Evolutionary conservation across 257 asterid genomes (phyloP).

Genomic region (Craterostigma plantagineum): DNA sequence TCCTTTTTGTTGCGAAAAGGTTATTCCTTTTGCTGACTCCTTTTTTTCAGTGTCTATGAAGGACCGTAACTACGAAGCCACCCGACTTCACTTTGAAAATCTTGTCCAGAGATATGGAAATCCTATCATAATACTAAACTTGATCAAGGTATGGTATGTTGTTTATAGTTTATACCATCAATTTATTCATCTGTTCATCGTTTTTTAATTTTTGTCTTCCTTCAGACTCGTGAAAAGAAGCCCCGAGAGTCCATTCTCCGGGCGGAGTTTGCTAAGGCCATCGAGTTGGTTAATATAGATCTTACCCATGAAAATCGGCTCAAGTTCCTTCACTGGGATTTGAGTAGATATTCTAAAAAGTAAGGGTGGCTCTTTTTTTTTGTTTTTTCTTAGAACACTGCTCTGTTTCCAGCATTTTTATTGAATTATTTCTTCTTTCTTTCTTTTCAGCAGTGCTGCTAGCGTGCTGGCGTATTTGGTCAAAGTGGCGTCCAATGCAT

Average conservation of each 20-base stretch:
- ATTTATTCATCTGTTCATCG: not conserved
- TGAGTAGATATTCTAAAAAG: constrained; percentile 66
- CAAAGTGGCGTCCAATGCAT: constrained; percentile 57
- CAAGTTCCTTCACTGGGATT: constrained; percentile 95
- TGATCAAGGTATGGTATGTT: constrained; percentile 79
- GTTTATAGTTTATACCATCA: too few species aligned
- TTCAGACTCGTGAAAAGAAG: constrained; percentile 80
- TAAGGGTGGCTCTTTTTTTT: constrained; percentile 12
- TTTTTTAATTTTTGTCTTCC: constrained; percentile 3
- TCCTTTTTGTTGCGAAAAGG: not conserved
- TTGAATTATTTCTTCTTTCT: not conserved
- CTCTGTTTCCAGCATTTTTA: too few species aligned
- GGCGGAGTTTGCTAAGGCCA: constrained; percentile 70
- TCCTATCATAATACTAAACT: constrained; percentile 75
- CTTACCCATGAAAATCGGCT: constrained; percentile 43
- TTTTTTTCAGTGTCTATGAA: constrained; percentile 53
- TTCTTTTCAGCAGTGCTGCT: constrained; percentile 38
- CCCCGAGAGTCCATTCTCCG: constrained; percentile 87
- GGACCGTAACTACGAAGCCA: constrained; percentile 63
- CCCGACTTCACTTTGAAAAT: constrained; percentile 81
- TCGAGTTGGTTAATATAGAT: constrained; percentile 55
- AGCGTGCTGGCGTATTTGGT: constrained; percentile 45
- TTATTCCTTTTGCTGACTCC: too few species aligned
- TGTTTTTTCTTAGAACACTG: too few species aligned
- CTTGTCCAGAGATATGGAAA: constrained; percentile 82